A percentile compares a stretch with the other conserved stretches of the same genome.
Conservation (phyloP, 2,329 filamentous ascomycete species). For the Talaromyces amestolkiae region DNA sequence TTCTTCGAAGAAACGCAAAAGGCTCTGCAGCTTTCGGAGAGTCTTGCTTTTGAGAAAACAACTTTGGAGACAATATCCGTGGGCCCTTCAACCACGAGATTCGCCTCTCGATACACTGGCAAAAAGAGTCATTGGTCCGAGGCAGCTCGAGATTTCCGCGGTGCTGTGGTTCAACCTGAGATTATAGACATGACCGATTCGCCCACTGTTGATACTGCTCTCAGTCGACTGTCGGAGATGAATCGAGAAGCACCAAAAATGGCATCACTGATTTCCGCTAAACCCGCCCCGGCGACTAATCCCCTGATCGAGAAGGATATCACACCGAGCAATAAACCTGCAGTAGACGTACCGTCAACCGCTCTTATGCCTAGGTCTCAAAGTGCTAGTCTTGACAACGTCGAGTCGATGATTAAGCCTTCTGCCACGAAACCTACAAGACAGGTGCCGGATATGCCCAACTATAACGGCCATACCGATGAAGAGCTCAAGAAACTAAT, state of each 20-base stretch:
- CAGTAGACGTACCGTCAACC: not conserved
- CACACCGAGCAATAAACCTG: not conserved
- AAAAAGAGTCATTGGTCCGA: conserved; percentile 64
- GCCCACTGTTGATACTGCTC: conserved; percentile 18
- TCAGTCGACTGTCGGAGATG: conserved; percentile 16
- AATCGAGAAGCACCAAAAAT: conserved; percentile 17
- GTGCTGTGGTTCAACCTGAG: conserved; percentile 62
- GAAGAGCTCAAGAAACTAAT: conserved; percentile 62
- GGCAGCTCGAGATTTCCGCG: conserved; percentile 64
- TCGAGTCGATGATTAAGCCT: not conserved
- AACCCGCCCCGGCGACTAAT: not conserved
- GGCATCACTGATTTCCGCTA: conserved; percentile 20
- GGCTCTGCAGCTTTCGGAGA: conserved; percentile 34
- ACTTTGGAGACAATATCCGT: not conserved
- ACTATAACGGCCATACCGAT: conserved; percentile 62
- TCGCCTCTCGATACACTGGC: conserved; percentile 28
- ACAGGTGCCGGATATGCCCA: conserved; percentile 45
- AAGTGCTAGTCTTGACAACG: not conserved
- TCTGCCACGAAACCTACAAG: not conserved
- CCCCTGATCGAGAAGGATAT: not conserved
- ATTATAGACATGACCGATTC: conserved; percentile 59
- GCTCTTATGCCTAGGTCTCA: not conserved
- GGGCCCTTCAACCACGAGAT: conserved; percentile 11
- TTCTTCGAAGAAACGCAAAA: conserved; percentile 40
- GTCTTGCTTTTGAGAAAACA: not conserved